Evolutionary conservation across 805 yeast species (phyloP).

Genomic region (Candida andamanensis): DNA sequence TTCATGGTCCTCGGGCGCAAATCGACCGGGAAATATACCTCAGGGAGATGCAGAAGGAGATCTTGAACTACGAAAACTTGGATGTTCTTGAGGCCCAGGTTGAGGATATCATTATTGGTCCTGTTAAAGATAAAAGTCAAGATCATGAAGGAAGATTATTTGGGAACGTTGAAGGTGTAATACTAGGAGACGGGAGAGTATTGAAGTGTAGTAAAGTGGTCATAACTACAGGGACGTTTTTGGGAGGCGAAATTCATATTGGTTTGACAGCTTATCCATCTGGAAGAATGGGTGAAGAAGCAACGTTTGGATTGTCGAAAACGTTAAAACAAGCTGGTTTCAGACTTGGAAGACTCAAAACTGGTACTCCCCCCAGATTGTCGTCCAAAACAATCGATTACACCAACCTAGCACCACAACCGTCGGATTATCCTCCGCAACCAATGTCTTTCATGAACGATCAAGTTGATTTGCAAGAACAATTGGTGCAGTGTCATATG

Average conservation of each 20-base stretch:
- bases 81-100: constrained; percentile 69
- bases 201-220: constrained; percentile 65
- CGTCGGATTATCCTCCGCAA: constrained; percentile 77
- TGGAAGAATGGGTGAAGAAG: constrained; percentile 89
- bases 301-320: constrained; percentile 82
- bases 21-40: constrained; percentile 81
- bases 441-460: constrained; percentile 89
- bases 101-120: constrained; percentile 71
- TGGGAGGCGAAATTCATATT: constrained; percentile 91
- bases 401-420: constrained; percentile 55
- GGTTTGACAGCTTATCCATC: constrained; percentile 80
- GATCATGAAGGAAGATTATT: constrained; percentile 34
- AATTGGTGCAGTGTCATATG: constrained; percentile 66
- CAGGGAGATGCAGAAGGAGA: constrained; percentile 68
- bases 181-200: constrained; percentile 62
- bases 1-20: constrained; percentile 98
- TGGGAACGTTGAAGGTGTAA: constrained; percentile 62
- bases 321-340: constrained; percentile 78
- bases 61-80: constrained; percentile 53
- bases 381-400: constrained; percentile 70
- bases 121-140: constrained; percentile 6
- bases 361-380: constrained; percentile 95
- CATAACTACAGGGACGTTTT: constrained; percentile 92
- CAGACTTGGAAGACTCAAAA: constrained; percentile 80
- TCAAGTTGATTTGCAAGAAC: constrained; percentile 49